These are phyloP conservation scores for Tulasnella sp. DNA, from an alignment of 768 basidiomycete species.

Conservation along the genomic window DNA sequence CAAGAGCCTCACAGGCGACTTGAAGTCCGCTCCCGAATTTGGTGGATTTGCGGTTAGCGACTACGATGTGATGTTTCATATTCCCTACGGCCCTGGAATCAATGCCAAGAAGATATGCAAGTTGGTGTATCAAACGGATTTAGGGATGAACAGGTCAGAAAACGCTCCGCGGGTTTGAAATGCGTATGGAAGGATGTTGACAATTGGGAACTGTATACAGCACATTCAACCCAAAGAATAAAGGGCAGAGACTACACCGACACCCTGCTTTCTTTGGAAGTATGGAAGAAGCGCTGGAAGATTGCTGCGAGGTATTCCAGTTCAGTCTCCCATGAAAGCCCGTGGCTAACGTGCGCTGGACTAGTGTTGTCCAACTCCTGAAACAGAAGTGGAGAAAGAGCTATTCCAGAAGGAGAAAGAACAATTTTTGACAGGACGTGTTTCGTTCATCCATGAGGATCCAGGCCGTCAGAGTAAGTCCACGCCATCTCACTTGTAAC, in stretches of 20 bases:
- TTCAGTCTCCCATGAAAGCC: neutral
- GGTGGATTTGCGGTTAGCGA: constrained; percentile 43
- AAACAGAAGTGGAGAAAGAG: constrained; percentile 42
- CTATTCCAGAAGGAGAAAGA: constrained; percentile 45
- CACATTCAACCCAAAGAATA: constrained; percentile 53
- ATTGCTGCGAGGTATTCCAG: constrained; percentile 44
- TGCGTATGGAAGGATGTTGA: neutral
- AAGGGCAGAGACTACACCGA: constrained; percentile 45
- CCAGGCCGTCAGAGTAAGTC: neutral
- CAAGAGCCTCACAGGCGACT: constrained; percentile 42
- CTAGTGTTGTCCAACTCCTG: constrained; percentile 45
- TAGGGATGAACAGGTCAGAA: constrained; percentile 14
- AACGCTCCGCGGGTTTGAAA: neutral
- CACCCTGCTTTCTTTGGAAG: constrained; percentile 55
- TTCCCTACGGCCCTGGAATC: constrained; percentile 53
- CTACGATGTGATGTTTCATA: constrained; percentile 46
- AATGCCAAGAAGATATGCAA: constrained; percentile 45
- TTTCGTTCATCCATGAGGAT: constrained; percentile 30
- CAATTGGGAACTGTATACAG: constrained; percentile 21
- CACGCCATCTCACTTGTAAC: constrained; percentile 22
- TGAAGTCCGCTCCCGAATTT: constrained; percentile 35
- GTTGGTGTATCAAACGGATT: constrained; percentile 44
- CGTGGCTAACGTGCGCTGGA: neutral
- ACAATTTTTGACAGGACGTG: constrained; percentile 40
- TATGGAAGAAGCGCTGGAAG: constrained; percentile 43